phyloP scores from a whole-genome alignment of 2,329 filamentous ascomycete genomes.

The Trichoderma semiorbis region DNA sequence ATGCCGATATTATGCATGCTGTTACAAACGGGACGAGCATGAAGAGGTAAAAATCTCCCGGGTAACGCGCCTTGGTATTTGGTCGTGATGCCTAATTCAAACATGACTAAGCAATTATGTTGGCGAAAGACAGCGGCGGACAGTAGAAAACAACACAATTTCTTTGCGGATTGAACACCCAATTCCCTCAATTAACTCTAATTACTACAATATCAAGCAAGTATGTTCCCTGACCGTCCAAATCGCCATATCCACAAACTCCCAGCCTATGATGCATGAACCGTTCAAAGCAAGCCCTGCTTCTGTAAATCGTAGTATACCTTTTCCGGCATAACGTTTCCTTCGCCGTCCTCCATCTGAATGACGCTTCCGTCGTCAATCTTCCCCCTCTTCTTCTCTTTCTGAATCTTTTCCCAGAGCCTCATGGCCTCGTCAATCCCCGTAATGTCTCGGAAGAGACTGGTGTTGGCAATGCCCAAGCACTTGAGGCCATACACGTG shows the following conservation, averaged over 20 bases:
- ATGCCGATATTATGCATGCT: background rate
- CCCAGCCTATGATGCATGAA: background rate
- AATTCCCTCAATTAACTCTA: background rate
- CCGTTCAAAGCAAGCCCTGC: slow-evolving; percentile 70
- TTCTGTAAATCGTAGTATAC: slow-evolving; percentile 95
- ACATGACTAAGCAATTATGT: background rate
- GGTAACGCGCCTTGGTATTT: background rate
- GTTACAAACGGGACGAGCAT: background rate
- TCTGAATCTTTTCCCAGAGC: slow-evolving; percentile 90
- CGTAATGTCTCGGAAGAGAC: slow-evolving; percentile 90
- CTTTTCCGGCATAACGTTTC: slow-evolving; percentile 99
- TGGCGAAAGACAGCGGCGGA: background rate
- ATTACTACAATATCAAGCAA: background rate
- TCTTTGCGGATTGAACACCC: background rate
- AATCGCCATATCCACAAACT: background rate
- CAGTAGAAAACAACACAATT: background rate
- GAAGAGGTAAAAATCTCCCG: background rate
- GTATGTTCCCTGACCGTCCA: background rate
- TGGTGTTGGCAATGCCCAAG: slow-evolving; percentile 86
- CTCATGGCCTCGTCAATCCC: slow-evolving; percentile 83
- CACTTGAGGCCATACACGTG: slow-evolving; percentile 94
- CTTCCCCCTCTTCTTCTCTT: slow-evolving; percentile 75
- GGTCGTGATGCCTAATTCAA: background rate
- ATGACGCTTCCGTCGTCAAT: slow-evolving; percentile 79
- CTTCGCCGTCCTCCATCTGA: slow-evolving; percentile 97